Evolutionary conservation across 164 flowering plant genomes (phyloP), one percentile per base, ranked within the genome.

Genomic region (Paratinospora sagittata): DNA sequence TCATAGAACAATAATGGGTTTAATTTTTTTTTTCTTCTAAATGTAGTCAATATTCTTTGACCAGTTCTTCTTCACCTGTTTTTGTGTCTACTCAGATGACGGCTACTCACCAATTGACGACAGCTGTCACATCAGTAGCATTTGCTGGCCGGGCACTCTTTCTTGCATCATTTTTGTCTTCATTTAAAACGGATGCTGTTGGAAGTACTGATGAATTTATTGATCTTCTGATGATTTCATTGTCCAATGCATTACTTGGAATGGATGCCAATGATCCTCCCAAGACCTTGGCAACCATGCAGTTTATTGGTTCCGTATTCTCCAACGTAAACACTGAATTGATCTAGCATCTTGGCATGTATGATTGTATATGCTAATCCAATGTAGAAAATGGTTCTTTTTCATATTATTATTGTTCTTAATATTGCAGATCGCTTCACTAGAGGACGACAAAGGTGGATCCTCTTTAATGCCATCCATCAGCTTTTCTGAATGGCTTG

Each of bases 211-310:
- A 81, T 74, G 79, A 73, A 26, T 87, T 69, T 65, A 64, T 68
- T 73, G 84, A 89, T 82, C 91, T 92, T 71, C 69, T 92, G 74
- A 79, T 81, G 85, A 79, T 83, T 72, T 88, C 98, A 23, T 82
- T 92, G 63, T 90, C 97, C 43, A 96, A 89, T 86, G 89, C 98
- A 67, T 81, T 96, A 74, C 95, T 93, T 85, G 99, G 99, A 33
- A 89, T 96, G 94, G 99, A 96, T 85, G 98, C 98, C 75, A 96
- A 96, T 79, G 99, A 92, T 78, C 98, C 98, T 72, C 99, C 99
- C 8, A 96, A 96, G 84, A 91, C 99, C 66, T 63, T 90, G 87
- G 99, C 98, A 57, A 92, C 98, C 62, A 89, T 92, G 91, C 97
- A 91, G 78, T 83, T 96, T 61, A 88, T 92, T 85, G 98, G 93